A percentile compares a stretch with the other conserved stretches of the same genome.
phyloP scores from a whole-genome alignment of 2,329 filamentous ascomycete genomes.

The Tympanopsis confertula region DNA sequence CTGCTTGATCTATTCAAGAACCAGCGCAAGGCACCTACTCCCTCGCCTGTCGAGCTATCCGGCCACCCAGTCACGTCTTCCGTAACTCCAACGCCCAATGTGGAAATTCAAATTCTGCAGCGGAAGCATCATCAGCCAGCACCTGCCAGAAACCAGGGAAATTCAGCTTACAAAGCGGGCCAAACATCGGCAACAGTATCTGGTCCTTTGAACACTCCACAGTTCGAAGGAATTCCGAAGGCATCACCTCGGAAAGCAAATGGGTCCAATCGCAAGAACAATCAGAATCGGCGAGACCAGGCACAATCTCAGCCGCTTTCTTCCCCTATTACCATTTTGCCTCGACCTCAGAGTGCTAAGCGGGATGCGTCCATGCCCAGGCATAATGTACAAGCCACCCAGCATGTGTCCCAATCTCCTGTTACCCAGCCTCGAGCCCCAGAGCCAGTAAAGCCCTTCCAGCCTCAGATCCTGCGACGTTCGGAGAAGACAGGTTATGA shows the following conservation, averaged over 20 bases:
- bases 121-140: neutral
- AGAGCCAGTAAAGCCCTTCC: constrained; percentile 25
- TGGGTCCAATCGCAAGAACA: neutral
- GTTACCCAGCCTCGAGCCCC: constrained; percentile 6
- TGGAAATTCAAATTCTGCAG: neutral
- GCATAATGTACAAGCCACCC: too few relatives aligned
- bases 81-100: neutral
- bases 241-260: neutral
- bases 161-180: neutral
- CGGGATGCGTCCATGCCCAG: neutral
- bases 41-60: neutral
- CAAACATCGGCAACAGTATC: neutral
- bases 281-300: neutral
- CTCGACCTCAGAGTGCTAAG: neutral
- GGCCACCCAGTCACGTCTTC: too few relatives aligned
- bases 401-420: constrained; percentile 1
- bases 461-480: constrained; percentile 35
- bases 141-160: neutral
- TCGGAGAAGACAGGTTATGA: constrained; percentile 22
- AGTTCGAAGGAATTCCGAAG: neutral
- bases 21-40: neutral
- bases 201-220: neutral
- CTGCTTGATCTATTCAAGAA: neutral
- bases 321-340: neutral
- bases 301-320: neutral